phyloP scores from a whole-genome alignment of 768 basidiomycete species.

The Hygrocybe coccinea region DNA sequence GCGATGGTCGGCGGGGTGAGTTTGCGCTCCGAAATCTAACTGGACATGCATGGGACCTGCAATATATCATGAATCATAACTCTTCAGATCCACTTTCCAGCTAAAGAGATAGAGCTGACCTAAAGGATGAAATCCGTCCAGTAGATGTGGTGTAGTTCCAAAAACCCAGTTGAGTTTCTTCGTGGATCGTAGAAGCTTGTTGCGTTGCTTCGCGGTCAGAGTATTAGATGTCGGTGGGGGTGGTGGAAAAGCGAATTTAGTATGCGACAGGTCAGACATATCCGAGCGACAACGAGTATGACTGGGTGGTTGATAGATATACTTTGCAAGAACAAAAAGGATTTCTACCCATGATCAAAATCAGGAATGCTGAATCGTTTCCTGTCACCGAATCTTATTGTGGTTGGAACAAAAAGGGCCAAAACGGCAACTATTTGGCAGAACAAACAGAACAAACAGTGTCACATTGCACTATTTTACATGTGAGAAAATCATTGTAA shows the following conservation, averaged over 20 bases:
- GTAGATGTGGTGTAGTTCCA: slow-evolving; percentile 41
- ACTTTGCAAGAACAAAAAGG: not conserved
- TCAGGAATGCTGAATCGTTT: no score
- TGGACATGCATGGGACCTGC: not conserved
- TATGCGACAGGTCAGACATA: slow-evolving; percentile 3
- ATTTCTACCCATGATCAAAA: slow-evolving; percentile 11
- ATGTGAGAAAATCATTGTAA: no score
- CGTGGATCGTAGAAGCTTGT: slow-evolving; percentile 37
- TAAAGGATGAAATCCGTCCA: slow-evolving; percentile 22
- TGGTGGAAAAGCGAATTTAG: slow-evolving; percentile 18
- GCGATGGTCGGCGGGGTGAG: not conserved
- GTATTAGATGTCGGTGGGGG: slow-evolving; percentile 42
- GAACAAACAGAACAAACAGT: no score
- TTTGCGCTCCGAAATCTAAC: not conserved
- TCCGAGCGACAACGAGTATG: no score
- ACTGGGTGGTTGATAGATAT: no score
- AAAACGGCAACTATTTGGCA: no score
- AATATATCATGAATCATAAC: not conserved
- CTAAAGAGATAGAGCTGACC: not conserved
- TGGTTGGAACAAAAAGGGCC: no score
- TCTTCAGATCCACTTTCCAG: not conserved
- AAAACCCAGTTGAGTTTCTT: slow-evolving; percentile 39
- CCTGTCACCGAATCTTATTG: not conserved
- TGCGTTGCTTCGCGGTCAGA: slow-evolving; percentile 32
- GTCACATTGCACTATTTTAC: no score